Evolutionary conservation across 352 stramenopile genomes (phyloP), one percentile per base, ranked within the genome.

Genomic region (Globisporangium paddicum): DNA sequence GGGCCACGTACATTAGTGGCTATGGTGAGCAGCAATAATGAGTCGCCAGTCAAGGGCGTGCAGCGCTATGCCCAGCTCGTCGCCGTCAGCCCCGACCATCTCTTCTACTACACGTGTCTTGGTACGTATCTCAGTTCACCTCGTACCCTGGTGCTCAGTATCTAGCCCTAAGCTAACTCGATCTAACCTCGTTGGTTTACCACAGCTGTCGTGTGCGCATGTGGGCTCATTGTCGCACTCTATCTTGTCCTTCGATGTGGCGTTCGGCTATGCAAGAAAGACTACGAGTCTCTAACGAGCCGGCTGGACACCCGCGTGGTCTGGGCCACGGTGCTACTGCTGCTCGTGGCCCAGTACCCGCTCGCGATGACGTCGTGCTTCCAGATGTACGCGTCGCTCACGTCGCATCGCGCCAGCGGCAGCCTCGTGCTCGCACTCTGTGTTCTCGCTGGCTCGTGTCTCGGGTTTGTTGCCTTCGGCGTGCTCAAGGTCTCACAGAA

Each of bases 41-140:
- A 46, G n/a, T 2, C 34, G 19, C 16, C n/a, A 2, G 11, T 69
- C 53, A 60, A 44, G 11, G 69, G 69, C 2, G 69, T 83, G 46
- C 64, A 58, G 45, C 71, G 69, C n/a, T 83, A 81, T 44, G 62
- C 71, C 18, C 64, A 65, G 19, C 59, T 71, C 5, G 47, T 79
- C 7, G 75, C 73, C 7, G 69, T 79, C 34, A 55, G 69, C 11
- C 62, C 73, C 3, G 50, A 75, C 13, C 44, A 82, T 38, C 61
- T 86, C 14, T 83, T 86, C 48, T 79, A 76, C 60, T 83, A 82
- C 66, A 82, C 73, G 5, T 58, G 73, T 14, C 32, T 78, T 2
- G 60, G 64, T 71, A 35, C n/a, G 54, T 41, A 5, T 42, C 3
- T 42, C 3, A n/a, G 9, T 37, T n/a, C n/a, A n/a, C n/a, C 14